Evolutionary conservation across 805 yeast species (phyloP).

Genomic region (Kodamaea neixiangensis): DNA sequence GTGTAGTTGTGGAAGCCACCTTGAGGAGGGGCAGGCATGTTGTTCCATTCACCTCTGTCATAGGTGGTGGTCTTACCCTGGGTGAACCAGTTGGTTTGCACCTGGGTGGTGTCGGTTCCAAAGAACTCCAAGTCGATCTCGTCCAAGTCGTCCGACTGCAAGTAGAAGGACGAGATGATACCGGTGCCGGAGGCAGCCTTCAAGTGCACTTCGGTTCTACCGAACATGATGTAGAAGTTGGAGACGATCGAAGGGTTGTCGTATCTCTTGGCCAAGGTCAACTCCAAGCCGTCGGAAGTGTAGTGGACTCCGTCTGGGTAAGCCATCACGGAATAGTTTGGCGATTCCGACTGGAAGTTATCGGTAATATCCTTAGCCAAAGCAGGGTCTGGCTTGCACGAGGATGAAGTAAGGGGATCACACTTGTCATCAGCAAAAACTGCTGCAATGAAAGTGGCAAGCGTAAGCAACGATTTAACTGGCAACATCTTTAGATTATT

Average conservation of each 20-base stretch:
- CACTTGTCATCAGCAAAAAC: conserved; percentile 18
- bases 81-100: conserved; percentile 78
- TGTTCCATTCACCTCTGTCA: conserved; percentile 37
- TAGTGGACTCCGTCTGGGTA: conserved; percentile 36
- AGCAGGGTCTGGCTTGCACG: conserved; percentile 51
- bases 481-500: conserved; percentile 7
- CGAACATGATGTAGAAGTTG: conserved; percentile 85
- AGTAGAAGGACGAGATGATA: conserved; percentile 74
- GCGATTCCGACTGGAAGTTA: conserved; percentile 51
- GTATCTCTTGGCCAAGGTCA: conserved; percentile 60
- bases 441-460: conserved; percentile 8
- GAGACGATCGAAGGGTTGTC: conserved; percentile 82
- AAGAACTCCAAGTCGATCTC: conserved; percentile 89
- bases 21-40: conserved; percentile 14
- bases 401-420: conserved; percentile 25
- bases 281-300: conserved; percentile 50
- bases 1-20: conserved; percentile 17
- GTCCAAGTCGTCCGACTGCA: conserved; percentile 83
- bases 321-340: conserved; percentile 42
- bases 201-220: conserved; percentile 71
- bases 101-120: conserved; percentile 74
- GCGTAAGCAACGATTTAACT: conserved; percentile 6
- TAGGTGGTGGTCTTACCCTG: conserved; percentile 78
- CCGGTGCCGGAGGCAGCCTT: conserved; percentile 80
- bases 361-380: conserved; percentile 56